Base-by-base conservation (phyloP, 192 early-diverging fungal genomes). In the Funneliformis mosseae region DNA sequence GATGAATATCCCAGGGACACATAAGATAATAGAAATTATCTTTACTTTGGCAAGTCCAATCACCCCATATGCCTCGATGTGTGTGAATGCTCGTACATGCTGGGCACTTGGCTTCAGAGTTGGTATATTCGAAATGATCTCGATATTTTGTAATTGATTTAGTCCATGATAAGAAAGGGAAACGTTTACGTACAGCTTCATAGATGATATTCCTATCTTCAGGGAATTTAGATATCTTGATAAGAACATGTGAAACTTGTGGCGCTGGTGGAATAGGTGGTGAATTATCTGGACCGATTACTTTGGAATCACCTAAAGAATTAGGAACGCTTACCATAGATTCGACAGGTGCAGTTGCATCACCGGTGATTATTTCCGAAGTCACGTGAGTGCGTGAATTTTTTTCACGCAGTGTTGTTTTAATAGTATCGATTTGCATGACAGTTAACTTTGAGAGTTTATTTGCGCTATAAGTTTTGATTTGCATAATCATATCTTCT, bases 381-480 rank as follows among this genome's bases (percentile, higher is more conserved):
- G 43, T 45, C 43, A 45, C 43, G 43, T 45, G 33, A 33, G 33
- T 33, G 33, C 33, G 33, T 33, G 33, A 33, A 33, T 33, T 33
- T 33, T 33, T 33, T 33, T 33, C 33, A 33, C 33, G 33, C 33
- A 3, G 33, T 33, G 33, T 33, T 33, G 33, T 33, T 33, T 33
- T 33, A 33, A 33, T 33, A 33, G 33, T n/a, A n/a, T n/a, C n/a
- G n/a, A n/a, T n/a, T n/a, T n/a, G n/a, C 33, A 3, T 3, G 33
- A 2, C 33, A 33, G 33, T 33, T 33, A 33, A 33, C 33, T 33
- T 33, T 33, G 74, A 76, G 39, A 76, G 60, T 63, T 76, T 76
- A 76, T 76, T 76, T 76, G 60, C 74, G 41, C 61, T 76, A 21
- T 76, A 76, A 76, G 74, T 27, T 76, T 76, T 76, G 62, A 76